Base-by-base conservation (phyloP, 306 rosid genomes). In the Nissolia schottii region DNA sequence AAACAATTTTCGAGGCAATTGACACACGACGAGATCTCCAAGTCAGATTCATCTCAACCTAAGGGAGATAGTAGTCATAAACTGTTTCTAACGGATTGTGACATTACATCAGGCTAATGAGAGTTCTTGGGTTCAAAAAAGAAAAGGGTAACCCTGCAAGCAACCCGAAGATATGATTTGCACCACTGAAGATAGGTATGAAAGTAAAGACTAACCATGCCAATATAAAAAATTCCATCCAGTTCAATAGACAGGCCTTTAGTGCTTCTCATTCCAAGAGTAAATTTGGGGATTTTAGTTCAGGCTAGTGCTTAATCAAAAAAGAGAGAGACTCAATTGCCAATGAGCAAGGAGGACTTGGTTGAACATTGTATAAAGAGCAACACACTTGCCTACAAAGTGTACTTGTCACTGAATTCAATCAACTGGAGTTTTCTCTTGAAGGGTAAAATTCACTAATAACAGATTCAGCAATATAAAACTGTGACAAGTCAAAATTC, bases 61-160 rank as follows among this genome's bases (percentile, higher is more conserved):
- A 51, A 2, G 45, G 77, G 76, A 75, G 10, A 53, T 20, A 64
- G 64, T 18, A 49, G 28, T n/a, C 11, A 34, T 34, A 77, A 55
- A 48, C 45, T 50, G 25, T 67, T 67, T 57, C 28, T 13, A 22
- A 4, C 1, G n/a, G 56, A 40, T 55, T 40, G 27, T 20, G 7
- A 63, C 20, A 20, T 62, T 6, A 63, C 20, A 20, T 62, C 9
- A 34, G 15, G 54, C 22, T 35, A 53, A 61, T 9, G 24, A 53
- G 45, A 74, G 62, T 29, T 13, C 64, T 50, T 15, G 3, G 49
- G 15, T 29, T 28, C 11, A 3, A 58, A 69, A 48, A 40, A 40
- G 1, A 58, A 64, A 48, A 29, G 9, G 69, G n/a, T 31, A 31
- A 64, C 31, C 46, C 23, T 63, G 27, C 51, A 45, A 55, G 18